Conservation (phyloP, 176 grass and related monocot genomes). For the Phyllostachys edulis region DNA sequence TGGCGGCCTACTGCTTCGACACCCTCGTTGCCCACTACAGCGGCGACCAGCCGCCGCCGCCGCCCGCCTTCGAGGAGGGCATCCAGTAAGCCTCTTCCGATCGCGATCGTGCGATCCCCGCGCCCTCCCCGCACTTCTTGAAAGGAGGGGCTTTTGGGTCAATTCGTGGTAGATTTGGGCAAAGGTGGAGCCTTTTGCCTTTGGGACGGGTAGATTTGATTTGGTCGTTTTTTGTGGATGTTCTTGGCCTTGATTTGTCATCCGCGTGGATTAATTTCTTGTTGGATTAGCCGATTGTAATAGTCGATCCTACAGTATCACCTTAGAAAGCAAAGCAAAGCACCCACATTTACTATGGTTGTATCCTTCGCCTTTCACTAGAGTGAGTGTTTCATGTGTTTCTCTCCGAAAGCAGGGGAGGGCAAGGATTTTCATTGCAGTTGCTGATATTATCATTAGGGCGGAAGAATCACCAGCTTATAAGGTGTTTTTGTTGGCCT, state of each 20-base stretch:
- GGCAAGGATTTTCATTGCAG: neutral
- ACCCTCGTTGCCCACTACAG: constrained; percentile 86
- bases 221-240: neutral
- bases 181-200: neutral
- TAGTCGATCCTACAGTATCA: neutral
- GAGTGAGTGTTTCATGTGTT: neutral
- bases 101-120: neutral
- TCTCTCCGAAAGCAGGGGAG: neutral
- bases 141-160: neutral
- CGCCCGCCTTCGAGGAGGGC: constrained; percentile 84
- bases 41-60: constrained; percentile 62
- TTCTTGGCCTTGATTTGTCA: neutral
- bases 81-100: constrained; percentile 60
- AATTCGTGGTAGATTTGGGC: constrained; percentile 39
- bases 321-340: neutral
- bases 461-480: neutral
- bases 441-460: neutral
- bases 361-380: neutral
- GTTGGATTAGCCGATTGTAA: neutral
- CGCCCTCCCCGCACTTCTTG: neutral
- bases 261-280: neutral
- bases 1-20: constrained; percentile 97
- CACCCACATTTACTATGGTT: neutral
- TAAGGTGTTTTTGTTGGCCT: neutral
- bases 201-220: neutral